These are phyloP conservation scores for Leucocoprinus leucothites DNA, from an alignment of 768 basidiomycete species.

Conservation along the genomic window DNA sequence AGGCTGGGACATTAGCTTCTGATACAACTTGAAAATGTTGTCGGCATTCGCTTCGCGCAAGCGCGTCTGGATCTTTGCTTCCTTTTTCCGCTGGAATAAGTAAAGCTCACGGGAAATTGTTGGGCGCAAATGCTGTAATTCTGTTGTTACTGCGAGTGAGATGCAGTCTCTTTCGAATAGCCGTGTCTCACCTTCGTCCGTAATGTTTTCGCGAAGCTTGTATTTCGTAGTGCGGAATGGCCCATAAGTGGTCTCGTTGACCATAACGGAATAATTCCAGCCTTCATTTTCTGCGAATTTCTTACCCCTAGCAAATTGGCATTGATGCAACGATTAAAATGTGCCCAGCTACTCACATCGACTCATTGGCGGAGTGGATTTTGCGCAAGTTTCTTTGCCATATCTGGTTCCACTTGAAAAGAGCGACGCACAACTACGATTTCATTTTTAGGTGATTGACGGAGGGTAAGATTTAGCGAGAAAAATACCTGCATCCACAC, in stretches of 20 bases:
- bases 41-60: conserved; percentile 25
- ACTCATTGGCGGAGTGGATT: conserved; percentile 13
- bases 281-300: conserved; percentile 33
- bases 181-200: conserved; percentile 30
- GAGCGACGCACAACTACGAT: conserved; percentile 21
- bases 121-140: conserved; percentile 19
- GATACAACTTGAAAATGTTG: conserved; percentile 41
- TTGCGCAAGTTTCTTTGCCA: conserved; percentile 8
- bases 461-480: not conserved
- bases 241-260: conserved; percentile 37
- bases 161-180: conserved; percentile 3
- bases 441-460: not conserved
- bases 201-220: conserved; percentile 35
- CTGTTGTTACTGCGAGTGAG: conserved; percentile 9
- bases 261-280: conserved; percentile 40
- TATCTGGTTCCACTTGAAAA: conserved; percentile 20
- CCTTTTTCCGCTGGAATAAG: conserved; percentile 18
- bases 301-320: conserved; percentile 29
- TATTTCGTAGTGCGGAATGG: conserved; percentile 34
- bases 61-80: conserved; percentile 18
- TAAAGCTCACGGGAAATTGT: conserved; percentile 26
- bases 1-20: conserved; percentile 36
- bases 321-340: not conserved
- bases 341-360: conserved; percentile 16
- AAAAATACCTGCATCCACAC: conserved; percentile 22